Evolutionary conservation across 208 protist species (phyloP), one percentile per base, ranked within the genome.

Genomic region (Lotmaria passim): DNA sequence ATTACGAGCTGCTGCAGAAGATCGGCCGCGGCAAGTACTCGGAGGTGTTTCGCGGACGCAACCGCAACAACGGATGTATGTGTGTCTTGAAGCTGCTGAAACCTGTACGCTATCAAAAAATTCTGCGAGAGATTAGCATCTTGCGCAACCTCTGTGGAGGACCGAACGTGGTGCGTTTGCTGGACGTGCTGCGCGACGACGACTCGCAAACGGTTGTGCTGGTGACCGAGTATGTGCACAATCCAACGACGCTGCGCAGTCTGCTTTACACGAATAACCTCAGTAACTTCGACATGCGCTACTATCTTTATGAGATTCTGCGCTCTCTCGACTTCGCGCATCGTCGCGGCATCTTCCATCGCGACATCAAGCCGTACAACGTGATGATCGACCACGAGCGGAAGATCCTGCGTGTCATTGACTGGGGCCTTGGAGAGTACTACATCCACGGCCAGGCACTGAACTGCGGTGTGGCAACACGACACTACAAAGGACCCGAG

Each of bases 321-420:
- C 88, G 96, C 75, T 88, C 95, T 21, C 83, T 99, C 21, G 83
- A 99, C 82, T 99, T 98, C 77, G 96, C 92, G 34, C 98, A 99
- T 75, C 98, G 94, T 31, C 97, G 91, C n/a, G 99, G 99, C 23
- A 99, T 99, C 53, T 99, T 99, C 87, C 99, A 99, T 73, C 90
- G 99, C 47, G 98, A 99, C 68, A 98, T 99, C 43, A 99, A 99
- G 81, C 98, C 98, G 30, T 98, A 99, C 69, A 99, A 99, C 64
- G 93, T 99, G 26, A 99, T 99, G 91, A 99, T 99, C 79, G 98
- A 99, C 73, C 98, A 99, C 86, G 73, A 90, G 46, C 83, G 97
- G 34, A 83, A 94, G 33, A 89, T 97, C 58, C 73, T 99, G 41
- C 83, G 98, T 21, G 88, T 99, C 8, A 99, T 99, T 61, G 97